phyloP scores from a whole-genome alignment of 2,329 filamentous ascomycete genomes.

The Venturia pyrina region DNA sequence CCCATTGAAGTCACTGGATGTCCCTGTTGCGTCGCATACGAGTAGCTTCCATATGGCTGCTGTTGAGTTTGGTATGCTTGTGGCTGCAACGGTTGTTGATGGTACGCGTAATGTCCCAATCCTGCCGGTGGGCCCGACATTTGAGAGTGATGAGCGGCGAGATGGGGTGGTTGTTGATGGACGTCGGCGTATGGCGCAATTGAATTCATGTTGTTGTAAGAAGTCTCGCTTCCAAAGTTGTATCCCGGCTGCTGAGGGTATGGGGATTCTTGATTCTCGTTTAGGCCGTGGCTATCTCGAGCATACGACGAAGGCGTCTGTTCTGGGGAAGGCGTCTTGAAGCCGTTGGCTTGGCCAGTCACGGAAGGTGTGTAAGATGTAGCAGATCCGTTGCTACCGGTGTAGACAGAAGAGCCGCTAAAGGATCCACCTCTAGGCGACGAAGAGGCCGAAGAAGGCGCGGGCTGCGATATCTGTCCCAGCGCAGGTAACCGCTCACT shows the following conservation, averaged over 20 bases:
- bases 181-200: slow-evolving; percentile 78
- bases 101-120: slow-evolving; percentile 69
- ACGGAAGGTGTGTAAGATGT: slow-evolving; percentile 47
- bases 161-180: slow-evolving; percentile 53
- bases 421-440: slow-evolving; percentile 70
- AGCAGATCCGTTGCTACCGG: slow-evolving; percentile 43
- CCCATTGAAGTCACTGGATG: slow-evolving; percentile 63
- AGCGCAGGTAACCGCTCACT: slow-evolving; percentile 60
- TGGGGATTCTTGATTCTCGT: slow-evolving; percentile 29
- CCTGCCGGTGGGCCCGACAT: slow-evolving; percentile 66
- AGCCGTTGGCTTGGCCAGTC: slow-evolving; percentile 42
- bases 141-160: slow-evolving; percentile 66
- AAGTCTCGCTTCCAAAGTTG: slow-evolving; percentile 14
- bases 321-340: slow-evolving; percentile 69
- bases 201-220: slow-evolving; percentile 65
- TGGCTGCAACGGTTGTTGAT: slow-evolving; percentile 65
- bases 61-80: slow-evolving; percentile 58
- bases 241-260: slow-evolving; percentile 27
- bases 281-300: slow-evolving; percentile 26
- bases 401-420: slow-evolving; percentile 45
- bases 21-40: slow-evolving; percentile 60
- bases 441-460: slow-evolving; percentile 56
- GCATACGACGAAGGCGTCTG: slow-evolving; percentile 40
- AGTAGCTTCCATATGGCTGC: slow-evolving; percentile 65
- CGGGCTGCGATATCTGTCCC: slow-evolving; percentile 50